Evolutionary conservation across 2,329 filamentous ascomycete genomes (phyloP), one percentile per base, ranked within the genome.

Genomic region (Aspergillus fumigatus): DNA sequence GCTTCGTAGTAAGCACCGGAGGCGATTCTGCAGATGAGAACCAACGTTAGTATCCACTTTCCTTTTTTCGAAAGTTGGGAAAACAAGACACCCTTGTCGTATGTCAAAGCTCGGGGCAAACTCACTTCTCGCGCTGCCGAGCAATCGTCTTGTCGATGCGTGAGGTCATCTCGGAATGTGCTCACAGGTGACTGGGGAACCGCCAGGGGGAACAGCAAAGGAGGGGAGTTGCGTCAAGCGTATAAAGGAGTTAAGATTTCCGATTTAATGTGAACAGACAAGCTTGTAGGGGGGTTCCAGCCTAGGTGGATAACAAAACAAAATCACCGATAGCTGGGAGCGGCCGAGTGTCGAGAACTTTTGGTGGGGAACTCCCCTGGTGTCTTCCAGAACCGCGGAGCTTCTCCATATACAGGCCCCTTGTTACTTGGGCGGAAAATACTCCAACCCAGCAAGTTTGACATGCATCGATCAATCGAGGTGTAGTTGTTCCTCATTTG

Each of bases 1-100:
- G 94, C 94, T 83, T 99, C 94, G 80, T 99, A 99, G 82, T 86
- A 97, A 73, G 94, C 88, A 69, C 92, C 93, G 75, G 95, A 91
- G 64, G 85, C 82, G 75, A 96, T 96, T 75, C 91, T 90, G 67
- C 3, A 56, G 49, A 38, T 25, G 57, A 48, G 48, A 53, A 19
- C 52, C 56, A 56, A 48, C 45, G 56, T 67, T 58, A 67, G 61
- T 25, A 57, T 41, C 27, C 43, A 25, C 17, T 25, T 23, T 48
- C 21, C 38, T n/a, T 35, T 11, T 27, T 38, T 50, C 21, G 21
- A 17, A 47, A 25, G 53, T 43, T 47, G 52, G 43, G 7, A 50
- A 35, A 6, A 4, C 17, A 21, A 8, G 14, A 17, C 17, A 25
- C 17, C 17, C 5, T 14, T 14, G 19, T 48, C 6, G 47, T 48